Base-by-base conservation (phyloP, 805 yeast species). In the Suhomyces prunicola region DNA sequence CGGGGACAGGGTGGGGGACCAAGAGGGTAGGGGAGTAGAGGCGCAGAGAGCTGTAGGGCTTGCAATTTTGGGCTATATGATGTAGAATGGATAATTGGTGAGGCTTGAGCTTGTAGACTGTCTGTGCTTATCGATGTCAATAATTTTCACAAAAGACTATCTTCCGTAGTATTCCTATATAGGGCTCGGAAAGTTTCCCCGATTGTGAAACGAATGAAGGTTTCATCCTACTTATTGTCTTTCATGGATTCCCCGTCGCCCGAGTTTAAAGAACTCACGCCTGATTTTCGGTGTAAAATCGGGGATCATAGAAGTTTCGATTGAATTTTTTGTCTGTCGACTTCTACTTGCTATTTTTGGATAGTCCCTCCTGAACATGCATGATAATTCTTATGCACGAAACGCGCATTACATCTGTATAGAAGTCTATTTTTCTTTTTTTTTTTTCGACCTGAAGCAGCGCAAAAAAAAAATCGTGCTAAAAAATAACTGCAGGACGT, bases 341-440 rank as follows among this genome's bases (percentile, higher is more conserved):
- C 1, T 19, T 17, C 42, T 17, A 9, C 9, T 36, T 39, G 24
- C 42, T 19, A 17, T 17, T 39, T 39, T 39, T 19, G 42, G 42
- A 13, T 19, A n/a, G 36, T n/a, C 24, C 24, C 42, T 39, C 42
- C 24, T 39, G 42, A 39, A 39, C 24, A 39, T 19, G 42, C 24
- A 39, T 39, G 13, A 39, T 23, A 17, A 31, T 46, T 33, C 48
- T 29, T 15, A 29, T 47, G 49, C 49, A 36, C 36, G 49, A 47
- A 47, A 47, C 49, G 49, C 49, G 49, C 49, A 47, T 47, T 36
- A 47, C 45, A 42, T 33, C 49, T 47, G 49, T 36, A 39, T 47
- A 36, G 49, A 47, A 47, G 44, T 23, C 35, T 29, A 47, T 36
- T 39, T 47, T 36, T 47, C 35, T 47, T 47, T 47, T 27, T 26